Base-by-base conservation (phyloP, 306 rosid species). In the Casuarina equisetifolia region DNA sequence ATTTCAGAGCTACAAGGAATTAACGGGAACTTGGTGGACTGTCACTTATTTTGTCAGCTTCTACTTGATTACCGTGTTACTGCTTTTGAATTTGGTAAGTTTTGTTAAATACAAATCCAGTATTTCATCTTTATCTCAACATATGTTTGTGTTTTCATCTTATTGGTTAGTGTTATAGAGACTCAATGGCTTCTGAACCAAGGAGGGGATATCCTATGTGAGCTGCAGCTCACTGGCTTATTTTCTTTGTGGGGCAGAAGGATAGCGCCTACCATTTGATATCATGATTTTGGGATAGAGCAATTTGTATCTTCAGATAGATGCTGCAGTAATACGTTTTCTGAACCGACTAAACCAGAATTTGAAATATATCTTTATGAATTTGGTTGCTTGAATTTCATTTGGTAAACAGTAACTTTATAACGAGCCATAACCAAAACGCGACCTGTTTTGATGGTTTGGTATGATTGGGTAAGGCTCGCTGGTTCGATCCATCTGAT, bases 61-160 rank as follows among this genome's bases (percentile, higher is more conserved):
- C 90, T 95, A 95, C 90, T 82, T 95, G 69, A 75, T 95, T 73
- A 87, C 94, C 10, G 85, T 92, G 74, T 80, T 95, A 82, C 96
- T 95, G 81, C 98, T 95, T 63, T 76, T 95, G 86, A 95, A 95
- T 77, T 86, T 95, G 97, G 99, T 92, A 80, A 75, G 89, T 74
- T 75, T 46, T 79, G 36, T 67, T 73, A 40, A 72, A 42, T 76
- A 64, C 46, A 68, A 42, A 72, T 75, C 63, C 40, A 66, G 44
- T 77, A 58, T 57, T 20, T 58, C 7, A 8, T 61, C 50, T 61
- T 70, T 74, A 36, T 61, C 11, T 45, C 57, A 74, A 25, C 80
- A 68, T 43, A 13, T 38, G 49, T 16, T 7, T 58, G 9, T 25
- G 5, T 45, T 5, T 52, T 72, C 20, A 15, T 17, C 40, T 4